Base-by-base conservation (phyloP, 192 early-diverging fungal species). In the Chytriomyces confervae region DNA sequence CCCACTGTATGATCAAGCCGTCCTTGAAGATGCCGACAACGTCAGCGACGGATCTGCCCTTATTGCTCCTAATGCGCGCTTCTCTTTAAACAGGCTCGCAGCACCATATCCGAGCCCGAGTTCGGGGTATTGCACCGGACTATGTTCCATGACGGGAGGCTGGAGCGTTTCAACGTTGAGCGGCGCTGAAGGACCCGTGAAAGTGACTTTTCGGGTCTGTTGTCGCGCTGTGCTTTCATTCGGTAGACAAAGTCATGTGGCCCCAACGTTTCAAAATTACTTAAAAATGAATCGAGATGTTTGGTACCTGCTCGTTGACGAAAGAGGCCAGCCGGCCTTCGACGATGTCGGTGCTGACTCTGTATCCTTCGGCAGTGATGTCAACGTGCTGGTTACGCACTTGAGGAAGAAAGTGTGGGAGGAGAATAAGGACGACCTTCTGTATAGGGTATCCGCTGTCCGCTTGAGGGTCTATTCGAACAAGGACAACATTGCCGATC, bases 111-210 rank as follows among this genome's bases (percentile, higher is more conserved):
- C 91, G 18, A 91, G 65, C 7, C 82, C 81, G 4, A 91, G 75
- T 62, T 92, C 86, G 13, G 90, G 90, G 64, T 91, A 92, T 73
- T 92, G 91, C 7, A 61, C 61, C 7, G 91, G 91, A 44, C 74
- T 75, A 13, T 86, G 48, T 46, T 85, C 85, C 20, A 84, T 48
- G 23, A 72, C 24, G 2, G 50, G 60, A 1, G 16, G 13, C 13
- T 57, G 50, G 49, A 91, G 64, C 7, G 44, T 62, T 7, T 81
- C 75, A 10, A 84, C 72, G 69, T 88, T 83, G 61, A 92, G 65
- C 0, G 90, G 90, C 8, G 85, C 69, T n/a, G 88, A 73, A 0
- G 77, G 70, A n/a, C 91, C 91, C 68, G 91, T 69, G 85, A 86
- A 92, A 5, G 84, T 79, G 0, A 84, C 85, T n/a, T n/a, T n/a